These are phyloP conservation scores for Pythium pyrilobum DNA, from an alignment of 352 stramenopile genomes.

Conservation along the genomic window DNA sequence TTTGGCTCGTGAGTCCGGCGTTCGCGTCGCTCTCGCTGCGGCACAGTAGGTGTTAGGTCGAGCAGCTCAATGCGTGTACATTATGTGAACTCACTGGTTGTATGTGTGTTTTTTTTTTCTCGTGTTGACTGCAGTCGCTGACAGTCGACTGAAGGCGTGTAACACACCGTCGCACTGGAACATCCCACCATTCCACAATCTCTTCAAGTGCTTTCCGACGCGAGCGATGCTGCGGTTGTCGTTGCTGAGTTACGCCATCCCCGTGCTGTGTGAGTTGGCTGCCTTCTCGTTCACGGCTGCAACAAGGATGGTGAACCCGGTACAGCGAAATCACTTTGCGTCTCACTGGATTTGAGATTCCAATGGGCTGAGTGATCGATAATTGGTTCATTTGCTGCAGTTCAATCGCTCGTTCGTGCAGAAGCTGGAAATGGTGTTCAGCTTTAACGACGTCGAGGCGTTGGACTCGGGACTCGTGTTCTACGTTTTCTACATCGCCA, in stretches of 20 bases:
- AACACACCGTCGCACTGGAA: constrained; percentile 83
- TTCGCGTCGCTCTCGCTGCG: constrained; percentile 68
- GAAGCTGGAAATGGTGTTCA: constrained; percentile 84
- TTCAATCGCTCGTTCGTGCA: constrained; percentile 84
- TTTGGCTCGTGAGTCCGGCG: constrained; percentile 73
- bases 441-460: constrained; percentile 82
- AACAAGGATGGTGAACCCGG: constrained; percentile 84
- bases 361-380: too few relatives aligned
- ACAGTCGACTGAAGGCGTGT: constrained; percentile 61
- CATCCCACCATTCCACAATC: constrained; percentile 70
- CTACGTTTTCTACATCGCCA: constrained; percentile 83
- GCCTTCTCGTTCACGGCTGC: constrained; percentile 83
- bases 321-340: too few relatives aligned
- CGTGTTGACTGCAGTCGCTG: constrained; percentile 37
- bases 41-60: constrained; percentile 57
- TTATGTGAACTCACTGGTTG: not conserved
- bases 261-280: constrained; percentile 74
- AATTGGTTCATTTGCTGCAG: too few relatives aligned
- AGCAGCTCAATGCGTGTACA: not conserved
- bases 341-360: too few relatives aligned
- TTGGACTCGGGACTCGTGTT: constrained; percentile 83
- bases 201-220: constrained; percentile 81
- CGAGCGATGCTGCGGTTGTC: constrained; percentile 70
- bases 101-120: not conserved
- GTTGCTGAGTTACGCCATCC: constrained; percentile 78